A percentile compares a stretch with the other conserved stretches of the same genome.
Evolutionary conservation across 371 early-diverging fungal genomes (phyloP).

Genomic region (Mortierella sp.): DNA sequence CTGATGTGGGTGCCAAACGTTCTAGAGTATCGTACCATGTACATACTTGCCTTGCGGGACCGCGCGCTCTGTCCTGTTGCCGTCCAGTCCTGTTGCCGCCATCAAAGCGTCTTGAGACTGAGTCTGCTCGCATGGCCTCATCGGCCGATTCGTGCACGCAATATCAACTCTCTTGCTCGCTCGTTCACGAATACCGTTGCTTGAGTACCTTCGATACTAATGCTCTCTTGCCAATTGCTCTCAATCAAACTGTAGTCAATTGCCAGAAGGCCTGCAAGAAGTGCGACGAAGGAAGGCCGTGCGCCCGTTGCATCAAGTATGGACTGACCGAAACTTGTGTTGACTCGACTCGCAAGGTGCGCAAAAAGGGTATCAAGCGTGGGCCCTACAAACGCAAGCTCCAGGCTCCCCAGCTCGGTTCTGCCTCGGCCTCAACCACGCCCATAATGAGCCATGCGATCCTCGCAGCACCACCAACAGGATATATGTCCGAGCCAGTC

Average conservation of each 20-base stretch:
- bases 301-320: conserved; percentile 83
- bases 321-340: conserved; percentile 78
- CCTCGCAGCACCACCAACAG: conserved; percentile 18
- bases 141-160: too few relatives aligned
- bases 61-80: too few relatives aligned
- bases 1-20: too few relatives aligned
- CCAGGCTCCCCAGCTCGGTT: conserved; percentile 41
- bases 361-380: conserved; percentile 85
- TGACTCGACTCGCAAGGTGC: conserved; percentile 83
- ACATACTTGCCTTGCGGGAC: neutral
- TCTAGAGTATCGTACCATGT: too few relatives aligned
- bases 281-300: conserved; percentile 89
- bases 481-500: conserved; percentile 50
- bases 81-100: neutral
- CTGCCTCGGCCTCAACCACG: conserved; percentile 46
- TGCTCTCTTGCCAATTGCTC: conserved; percentile 27
- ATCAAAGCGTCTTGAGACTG: neutral
- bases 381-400: conserved; percentile 81
- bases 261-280: conserved; percentile 95
- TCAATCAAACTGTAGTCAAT: conserved; percentile 62
- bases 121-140: too few relatives aligned
- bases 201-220: neutral
- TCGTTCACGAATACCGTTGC: neutral
- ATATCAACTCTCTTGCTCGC: neutral
- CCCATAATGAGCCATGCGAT: conserved; percentile 32